phyloP scores from a whole-genome alignment of 306 rosid species.

The Medicago arabica region DNA sequence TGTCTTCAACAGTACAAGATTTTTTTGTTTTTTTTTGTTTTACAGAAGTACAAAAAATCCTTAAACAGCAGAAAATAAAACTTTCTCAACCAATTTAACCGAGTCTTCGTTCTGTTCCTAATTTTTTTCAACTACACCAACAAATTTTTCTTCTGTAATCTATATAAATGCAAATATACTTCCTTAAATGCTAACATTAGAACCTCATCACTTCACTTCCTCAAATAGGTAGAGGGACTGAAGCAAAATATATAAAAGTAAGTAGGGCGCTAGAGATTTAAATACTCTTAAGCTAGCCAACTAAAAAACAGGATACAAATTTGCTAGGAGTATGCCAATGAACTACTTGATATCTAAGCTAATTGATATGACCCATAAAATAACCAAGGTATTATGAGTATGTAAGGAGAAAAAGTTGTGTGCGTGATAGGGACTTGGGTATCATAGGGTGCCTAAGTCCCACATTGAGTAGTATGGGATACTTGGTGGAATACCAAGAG shows the following conservation, averaged over 20 bases:
- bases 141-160: slow-evolving; percentile 5
- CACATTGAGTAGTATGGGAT: too few species aligned
- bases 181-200: background rate
- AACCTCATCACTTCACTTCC: slow-evolving; percentile 20
- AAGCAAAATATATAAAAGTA: background rate
- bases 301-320: background rate
- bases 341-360: background rate
- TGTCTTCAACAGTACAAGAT: slow-evolving; percentile 2
- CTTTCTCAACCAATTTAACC: slow-evolving; percentile 8
- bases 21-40: too few species aligned
- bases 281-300: background rate
- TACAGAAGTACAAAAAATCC: background rate
- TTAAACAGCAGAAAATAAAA: slow-evolving; percentile 15
- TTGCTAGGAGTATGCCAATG: background rate
- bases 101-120: background rate
- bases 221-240: too few species aligned
- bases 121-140: slow-evolving; percentile 3
- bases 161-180: background rate
- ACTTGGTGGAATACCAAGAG: too few species aligned
- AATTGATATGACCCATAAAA: too few species aligned
- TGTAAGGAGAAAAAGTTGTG: too few species aligned
- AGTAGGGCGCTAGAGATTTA: background rate
- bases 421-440: too few species aligned
- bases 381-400: too few species aligned
- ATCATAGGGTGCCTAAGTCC: too few species aligned